Evolutionary conservation across 2,329 filamentous ascomycete species (phyloP).

Genomic region (Leptographium procerum): DNA sequence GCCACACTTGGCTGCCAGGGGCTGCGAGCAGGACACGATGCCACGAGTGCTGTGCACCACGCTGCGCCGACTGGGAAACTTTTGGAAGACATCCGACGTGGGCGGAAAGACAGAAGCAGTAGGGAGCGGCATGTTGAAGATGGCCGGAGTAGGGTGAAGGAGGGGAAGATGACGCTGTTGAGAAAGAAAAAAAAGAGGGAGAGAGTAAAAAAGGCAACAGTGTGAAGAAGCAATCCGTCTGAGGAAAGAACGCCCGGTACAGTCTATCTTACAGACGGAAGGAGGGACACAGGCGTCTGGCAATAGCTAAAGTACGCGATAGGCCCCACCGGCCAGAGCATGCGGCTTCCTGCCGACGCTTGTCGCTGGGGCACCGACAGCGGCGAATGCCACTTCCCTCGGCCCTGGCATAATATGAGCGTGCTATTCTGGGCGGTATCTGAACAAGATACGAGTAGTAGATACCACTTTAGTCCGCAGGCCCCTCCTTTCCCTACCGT

Average conservation of each 20-base stretch:
- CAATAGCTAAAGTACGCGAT: background rate
- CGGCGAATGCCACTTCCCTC: background rate
- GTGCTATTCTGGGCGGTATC: too few relatives aligned
- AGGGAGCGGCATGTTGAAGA: constrained; percentile 33
- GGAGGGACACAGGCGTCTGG: background rate
- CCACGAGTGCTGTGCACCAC: constrained; percentile 86
- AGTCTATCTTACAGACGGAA: background rate
- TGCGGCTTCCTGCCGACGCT: background rate
- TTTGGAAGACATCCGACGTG: constrained; percentile 39
- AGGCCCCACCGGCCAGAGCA: background rate
- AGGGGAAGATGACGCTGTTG: background rate
- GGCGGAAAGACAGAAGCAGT: constrained; percentile 35
- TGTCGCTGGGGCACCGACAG: background rate
- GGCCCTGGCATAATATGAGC: too few relatives aligned
- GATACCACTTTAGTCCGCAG: background rate
- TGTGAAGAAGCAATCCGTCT: background rate
- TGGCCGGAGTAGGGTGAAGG: background rate
- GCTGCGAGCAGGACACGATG: constrained; percentile 80
- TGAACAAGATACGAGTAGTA: too few relatives aligned
- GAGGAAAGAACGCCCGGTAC: background rate
- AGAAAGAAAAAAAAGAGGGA: background rate
- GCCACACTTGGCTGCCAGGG: constrained; percentile 76
- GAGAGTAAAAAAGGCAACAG: background rate
- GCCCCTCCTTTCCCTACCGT: background rate
- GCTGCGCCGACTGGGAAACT: constrained; percentile 63